phyloP scores from a whole-genome alignment of 768 basidiomycete species.

The Amylocystis lapponica region DNA sequence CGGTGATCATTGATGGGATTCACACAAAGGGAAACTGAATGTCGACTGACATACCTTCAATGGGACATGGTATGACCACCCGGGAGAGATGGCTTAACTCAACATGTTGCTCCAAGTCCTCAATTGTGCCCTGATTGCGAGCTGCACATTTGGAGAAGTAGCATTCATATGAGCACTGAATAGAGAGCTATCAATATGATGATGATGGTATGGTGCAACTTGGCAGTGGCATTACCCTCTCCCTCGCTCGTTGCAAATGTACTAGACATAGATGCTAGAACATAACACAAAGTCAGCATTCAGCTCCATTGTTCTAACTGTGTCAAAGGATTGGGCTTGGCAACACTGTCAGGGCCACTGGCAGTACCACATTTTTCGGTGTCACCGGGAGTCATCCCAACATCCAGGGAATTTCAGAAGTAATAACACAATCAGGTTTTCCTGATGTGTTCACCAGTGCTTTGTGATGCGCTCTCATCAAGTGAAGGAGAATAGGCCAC shows the following conservation, averaged over 20 bases:
- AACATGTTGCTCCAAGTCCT: conserved; percentile 9
- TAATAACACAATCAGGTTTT: background rate
- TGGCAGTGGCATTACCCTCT: background rate
- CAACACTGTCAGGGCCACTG: background rate
- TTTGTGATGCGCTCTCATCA: conserved; percentile 1
- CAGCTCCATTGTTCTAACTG: background rate
- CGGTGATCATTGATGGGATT: background rate
- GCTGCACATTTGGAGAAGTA: conserved; percentile 7
- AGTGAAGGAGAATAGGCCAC: background rate
- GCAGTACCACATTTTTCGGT: background rate
- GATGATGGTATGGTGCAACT: background rate
- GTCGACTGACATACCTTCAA: conserved; percentile 6
- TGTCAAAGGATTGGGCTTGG: background rate
- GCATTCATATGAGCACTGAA: conserved; percentile 4
- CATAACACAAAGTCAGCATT: background rate
- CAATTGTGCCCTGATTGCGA: conserved; percentile 2
- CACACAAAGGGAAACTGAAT: too few relatives aligned
- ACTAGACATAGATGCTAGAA: conserved; percentile 8
- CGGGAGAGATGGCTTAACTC: conserved; percentile 12
- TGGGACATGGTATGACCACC: conserved; percentile 11
- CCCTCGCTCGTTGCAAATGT: conserved; percentile 4
- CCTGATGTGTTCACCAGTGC: background rate
- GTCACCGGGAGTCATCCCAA: background rate
- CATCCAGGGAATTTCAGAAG: background rate
- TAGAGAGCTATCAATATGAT: background rate